Evolutionary conservation across 2,329 filamentous ascomycete genomes (phyloP), one percentile per base, ranked within the genome.

Genomic region (Colletotrichum chrysophilum): DNA sequence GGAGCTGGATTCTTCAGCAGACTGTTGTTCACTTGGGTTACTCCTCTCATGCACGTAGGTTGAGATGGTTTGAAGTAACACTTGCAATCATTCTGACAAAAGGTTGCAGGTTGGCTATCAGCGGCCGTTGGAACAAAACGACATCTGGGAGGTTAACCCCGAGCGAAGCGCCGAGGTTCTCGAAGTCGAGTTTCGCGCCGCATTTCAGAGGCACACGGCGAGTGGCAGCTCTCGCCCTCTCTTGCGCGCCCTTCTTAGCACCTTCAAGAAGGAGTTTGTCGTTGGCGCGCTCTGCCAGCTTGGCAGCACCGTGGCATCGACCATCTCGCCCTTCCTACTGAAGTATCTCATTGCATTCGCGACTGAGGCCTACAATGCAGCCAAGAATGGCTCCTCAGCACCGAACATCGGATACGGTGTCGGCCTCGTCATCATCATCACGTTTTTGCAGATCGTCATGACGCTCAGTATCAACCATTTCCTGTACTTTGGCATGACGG

Each of bases 401-500:
- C 52, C 52, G 2, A 34, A 61, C 56, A 61, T 61, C 4, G 56
- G 24, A 28, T 61, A 61, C 26, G 56, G 56, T 24, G 28, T 61
- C 18, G 56, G 26, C 1, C 28, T 61, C 14, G 56, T 61, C 28
- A 18, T 94, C 95, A 2, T 86, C 89, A 32, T 98, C 71, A 96
- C 94, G 1, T 83, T 89, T 55, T 96, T 98, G 95, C 96, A 98
- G 83, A 88, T 96, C n/a, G 82, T 93, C 14, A 95, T 97, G 84
- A 96, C 94, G 82, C 81, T 98, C 76, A 91, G 92, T 28, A 95
- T 93, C 4, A 97, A 96, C 80, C 96, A 98, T 81, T 98, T 97
- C 85, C 93, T 98, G 80, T 98, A 96, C 81, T 92, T 93, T n/a
- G 95, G 96, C 24, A 97, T 98, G 94, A 93, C 97, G 86, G 91